Evolutionary conservation across 352 stramenopile species (phyloP), one percentile per base, ranked within the genome.

Genomic region (Phytopythium chamaehyphon): DNA sequence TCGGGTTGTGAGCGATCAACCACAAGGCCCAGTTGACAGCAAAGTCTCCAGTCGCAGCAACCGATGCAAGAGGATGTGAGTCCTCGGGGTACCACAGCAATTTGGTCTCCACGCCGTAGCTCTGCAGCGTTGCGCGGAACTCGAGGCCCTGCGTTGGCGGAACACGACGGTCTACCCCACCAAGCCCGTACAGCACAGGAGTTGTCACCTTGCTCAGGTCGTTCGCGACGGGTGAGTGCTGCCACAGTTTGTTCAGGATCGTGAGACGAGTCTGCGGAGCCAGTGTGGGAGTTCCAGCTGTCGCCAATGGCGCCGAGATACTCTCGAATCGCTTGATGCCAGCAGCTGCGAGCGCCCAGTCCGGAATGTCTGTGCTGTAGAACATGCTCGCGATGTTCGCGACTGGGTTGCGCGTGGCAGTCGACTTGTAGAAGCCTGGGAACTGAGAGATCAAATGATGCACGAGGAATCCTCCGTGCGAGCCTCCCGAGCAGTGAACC

Each of bases 361-460:
- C 96, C n/a, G 92, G 89, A 69, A 99, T 99, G 69, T 99, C 96
- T 15, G 88, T 98, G 18, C 81, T 80, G 62, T 91, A 97, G 36
- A 96, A 88, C 83, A 97, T 90, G 33, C 76, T 88, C 22, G 92
- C 78, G 57, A 99, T 95, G 69, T 98, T 98, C 0, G 84, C 95
- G 6, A 97, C 92, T 2, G 92, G 94, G 69, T 98, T 98, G 37
- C 86, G 76, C 45, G 86, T 70, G 23, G 89, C 84, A 21, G 79
- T 93, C 18, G 87, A 96, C 59, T 88, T 86, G 76, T 98, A 99
- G 43, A 98, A 83, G 14, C 84, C 73, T n/a, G 96, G 95, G 68
- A 98, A 96, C 64, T 98, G 90, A 10, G 78, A 88, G 46, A 97
- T 95, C 8, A 97, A 66, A 71, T 98, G 93, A 10, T 73, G 79